Base-by-base conservation (phyloP, 31 red algal species). In the Asparagopsis taxiformis region DNA sequence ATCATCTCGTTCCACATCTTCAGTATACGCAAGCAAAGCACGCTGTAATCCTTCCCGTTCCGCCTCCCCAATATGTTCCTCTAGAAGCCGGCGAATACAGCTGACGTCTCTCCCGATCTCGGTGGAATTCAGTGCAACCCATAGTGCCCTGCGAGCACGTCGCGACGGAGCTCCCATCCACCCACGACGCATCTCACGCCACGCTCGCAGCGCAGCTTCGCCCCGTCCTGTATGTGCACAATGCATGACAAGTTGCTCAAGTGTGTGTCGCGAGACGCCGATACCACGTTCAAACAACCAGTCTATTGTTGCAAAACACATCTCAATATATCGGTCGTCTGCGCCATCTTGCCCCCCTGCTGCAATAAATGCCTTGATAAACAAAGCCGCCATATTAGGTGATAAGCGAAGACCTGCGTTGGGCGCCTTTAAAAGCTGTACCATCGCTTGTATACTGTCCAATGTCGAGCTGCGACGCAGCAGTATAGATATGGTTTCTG, bases 171-270 rank as follows among this genome's bases (percentile, higher is more conserved):
- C 19, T 5, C 81, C 81, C 43, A 86, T 51, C 81, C 81, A 86
- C 13, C 69, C 71, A 23, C 81, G 70, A 34, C 81, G 35, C 70
- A 86, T 63, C 32, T 86, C 81, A 32, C 81, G 10, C 81, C 81
- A 86, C 26, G 55, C 81, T 25, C 71, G 56, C 70, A 86, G 38
- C 26, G 70, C 70, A 0, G 39, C 81, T 46, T 86, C 81, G 25
- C 51, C 31, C n/a, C 68, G 24, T 8, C 51, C 61, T 16, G 15
- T 74, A 25, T 10, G 24, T 25, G 56, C 81, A 59, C 57, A 86
- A 3, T 86, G 3, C 28, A 29, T 60, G 5, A 73, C 52, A 23
- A 86, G 69, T 31, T 35, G 33, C n/a, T 86, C 81, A 21, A 86
- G 19, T 7, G 59, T 52, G 7, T 28, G 17, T 7, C 55, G 41